A percentile compares a stretch with the other conserved stretches of the same genome.
Conservation (phyloP, 2,329 filamentous ascomycete species). For the Aspergillus arachidicola region DNA sequence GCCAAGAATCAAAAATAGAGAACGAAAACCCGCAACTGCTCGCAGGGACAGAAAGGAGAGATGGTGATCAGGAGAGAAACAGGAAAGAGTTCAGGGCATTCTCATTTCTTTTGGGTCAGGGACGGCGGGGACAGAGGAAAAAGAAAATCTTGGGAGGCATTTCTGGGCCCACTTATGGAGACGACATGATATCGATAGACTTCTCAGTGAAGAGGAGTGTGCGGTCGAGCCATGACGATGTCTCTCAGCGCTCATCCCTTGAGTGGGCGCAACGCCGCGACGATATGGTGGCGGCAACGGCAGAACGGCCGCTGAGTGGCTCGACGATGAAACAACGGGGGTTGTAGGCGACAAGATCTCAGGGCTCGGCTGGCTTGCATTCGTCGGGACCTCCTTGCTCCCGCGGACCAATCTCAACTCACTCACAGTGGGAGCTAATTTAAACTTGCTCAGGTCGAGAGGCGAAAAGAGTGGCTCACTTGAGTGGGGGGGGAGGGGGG, state of each 20-base stretch:
- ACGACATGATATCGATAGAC: conserved; percentile 2
- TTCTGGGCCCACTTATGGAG: background rate
- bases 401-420: background rate
- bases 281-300: conserved; percentile 1
- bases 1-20: background rate
- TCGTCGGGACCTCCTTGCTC: background rate
- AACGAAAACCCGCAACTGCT: background rate
- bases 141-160: background rate
- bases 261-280: background rate
- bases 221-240: background rate
- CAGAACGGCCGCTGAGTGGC: background rate
- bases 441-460: background rate
- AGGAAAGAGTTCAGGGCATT: background rate
- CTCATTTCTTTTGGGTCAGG: background rate
- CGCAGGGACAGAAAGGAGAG: background rate
- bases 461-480: conserved; percentile 3
- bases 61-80: background rate
- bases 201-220: background rate
- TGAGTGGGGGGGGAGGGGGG: background rate
- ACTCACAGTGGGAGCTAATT: background rate
- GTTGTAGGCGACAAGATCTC: conserved; percentile 1
- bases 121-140: background rate
- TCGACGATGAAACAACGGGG: conserved; percentile 3
- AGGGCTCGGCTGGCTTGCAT: background rate
- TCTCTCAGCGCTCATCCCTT: background rate